Percentiles rank a stretch among this genome's conserved stretches.
Conservation (phyloP, 2,329 filamentous ascomycete genomes). For the Alternaria sp. region DNA sequence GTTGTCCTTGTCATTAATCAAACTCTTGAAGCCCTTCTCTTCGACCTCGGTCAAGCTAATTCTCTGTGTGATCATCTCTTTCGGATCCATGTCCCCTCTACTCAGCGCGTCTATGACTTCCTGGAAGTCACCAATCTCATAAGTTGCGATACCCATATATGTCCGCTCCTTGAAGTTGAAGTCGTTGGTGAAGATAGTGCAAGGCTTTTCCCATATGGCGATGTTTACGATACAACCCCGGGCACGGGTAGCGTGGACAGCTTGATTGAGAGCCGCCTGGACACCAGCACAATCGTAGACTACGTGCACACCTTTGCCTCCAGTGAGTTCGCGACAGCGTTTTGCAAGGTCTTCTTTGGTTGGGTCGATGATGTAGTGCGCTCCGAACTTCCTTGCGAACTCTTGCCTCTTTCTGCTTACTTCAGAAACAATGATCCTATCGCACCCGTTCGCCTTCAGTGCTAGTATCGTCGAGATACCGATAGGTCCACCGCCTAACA, state of each 20-base stretch:
- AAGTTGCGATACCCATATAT: constrained; percentile 64
- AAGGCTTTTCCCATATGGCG: constrained; percentile 65
- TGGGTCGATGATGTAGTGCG: constrained; percentile 62
- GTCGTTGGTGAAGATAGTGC: constrained; percentile 59
- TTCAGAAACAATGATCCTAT: constrained; percentile 63
- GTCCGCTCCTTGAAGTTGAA: constrained; percentile 62
- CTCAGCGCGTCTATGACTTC: constrained; percentile 56
- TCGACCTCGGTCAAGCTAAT: constrained; percentile 58
- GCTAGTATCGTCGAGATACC: constrained; percentile 54
- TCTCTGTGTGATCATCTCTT: constrained; percentile 60
- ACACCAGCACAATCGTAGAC: constrained; percentile 64
- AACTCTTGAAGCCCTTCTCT: constrained; percentile 57
- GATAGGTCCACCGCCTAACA: constrained; percentile 64
- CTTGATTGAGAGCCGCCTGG: constrained; percentile 60
- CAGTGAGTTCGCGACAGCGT: constrained; percentile 55
- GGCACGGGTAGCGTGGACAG: constrained; percentile 59
- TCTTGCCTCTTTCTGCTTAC: constrained; percentile 58
- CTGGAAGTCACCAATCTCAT: constrained; percentile 62
- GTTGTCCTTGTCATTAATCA: constrained; percentile 60
- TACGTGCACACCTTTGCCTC: constrained; percentile 59
- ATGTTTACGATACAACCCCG: constrained; percentile 64
- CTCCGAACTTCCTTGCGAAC: constrained; percentile 62
- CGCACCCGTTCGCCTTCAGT: constrained; percentile 42
- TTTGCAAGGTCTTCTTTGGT: constrained; percentile 59
- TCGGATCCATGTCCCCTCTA: constrained; percentile 54